These are phyloP conservation scores for Irpex sp. DNA, from an alignment of 1,284 basidiomycete genomes.

Conservation along the genomic window DNA sequence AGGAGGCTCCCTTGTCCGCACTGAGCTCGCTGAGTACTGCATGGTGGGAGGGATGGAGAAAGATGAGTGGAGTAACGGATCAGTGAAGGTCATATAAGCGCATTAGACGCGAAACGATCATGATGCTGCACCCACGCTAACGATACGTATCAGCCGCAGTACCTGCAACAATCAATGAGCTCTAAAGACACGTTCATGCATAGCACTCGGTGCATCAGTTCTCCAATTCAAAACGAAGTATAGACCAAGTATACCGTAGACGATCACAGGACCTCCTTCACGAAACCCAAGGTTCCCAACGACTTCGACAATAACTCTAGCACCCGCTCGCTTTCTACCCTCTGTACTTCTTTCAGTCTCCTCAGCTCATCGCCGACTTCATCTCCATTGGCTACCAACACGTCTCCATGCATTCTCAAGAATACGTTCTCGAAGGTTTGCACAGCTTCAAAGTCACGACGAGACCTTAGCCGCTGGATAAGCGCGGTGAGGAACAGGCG, in stretches of 20 bases:
- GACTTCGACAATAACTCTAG: slow-evolving; percentile 69
- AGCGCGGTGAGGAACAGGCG: slow-evolving; percentile 75
- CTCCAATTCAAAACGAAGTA: not conserved
- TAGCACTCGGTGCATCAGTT: not conserved
- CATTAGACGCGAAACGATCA: not conserved
- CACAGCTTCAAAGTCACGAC: slow-evolving; percentile 93
- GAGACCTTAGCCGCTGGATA: slow-evolving; percentile 68
- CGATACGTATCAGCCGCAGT: not conserved
- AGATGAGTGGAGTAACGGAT: not conserved
- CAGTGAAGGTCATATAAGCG: not conserved
- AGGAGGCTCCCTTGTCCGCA: too few relatives aligned
- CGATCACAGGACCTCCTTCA: slow-evolving; percentile 41
- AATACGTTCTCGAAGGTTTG: slow-evolving; percentile 88
- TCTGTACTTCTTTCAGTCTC: slow-evolving; percentile 58
- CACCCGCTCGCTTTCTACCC: slow-evolving; percentile 70
- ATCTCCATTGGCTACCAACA: slow-evolving; percentile 60
- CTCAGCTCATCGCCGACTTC: slow-evolving; percentile 61
- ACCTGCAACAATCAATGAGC: not conserved
- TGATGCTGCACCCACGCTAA: not conserved
- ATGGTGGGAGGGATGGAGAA: not conserved
- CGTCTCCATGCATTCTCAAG: slow-evolving; percentile 81
- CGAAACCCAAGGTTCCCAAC: slow-evolving; percentile 69
- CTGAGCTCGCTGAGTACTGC: not conserved
- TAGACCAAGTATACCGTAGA: not conserved
- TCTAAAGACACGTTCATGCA: not conserved